Evolutionary conservation across 2,329 filamentous ascomycete genomes (phyloP).

Genomic region (Ambrosiella cleistominuta): DNA sequence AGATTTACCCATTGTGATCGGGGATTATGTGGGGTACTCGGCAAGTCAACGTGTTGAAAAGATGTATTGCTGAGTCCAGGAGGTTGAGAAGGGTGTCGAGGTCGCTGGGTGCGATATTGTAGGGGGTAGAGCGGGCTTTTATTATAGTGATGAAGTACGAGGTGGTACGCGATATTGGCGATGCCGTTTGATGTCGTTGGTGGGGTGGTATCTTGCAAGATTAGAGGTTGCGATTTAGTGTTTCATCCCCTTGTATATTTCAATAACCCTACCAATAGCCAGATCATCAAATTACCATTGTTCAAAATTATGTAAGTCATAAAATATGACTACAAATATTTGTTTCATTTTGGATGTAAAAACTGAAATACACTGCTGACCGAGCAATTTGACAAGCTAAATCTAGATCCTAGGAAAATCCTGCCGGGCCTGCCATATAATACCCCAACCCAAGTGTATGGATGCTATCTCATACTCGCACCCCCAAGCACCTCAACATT

Average conservation of each 20-base stretch:
- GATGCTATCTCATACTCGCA: background rate
- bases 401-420: too few species aligned
- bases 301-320: background rate
- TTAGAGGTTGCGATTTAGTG: background rate
- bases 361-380: too few species aligned
- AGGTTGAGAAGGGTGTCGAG: background rate
- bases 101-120: background rate
- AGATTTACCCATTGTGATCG: conserved; percentile 18
- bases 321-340: background rate
- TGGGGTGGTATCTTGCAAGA: background rate
- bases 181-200: background rate
- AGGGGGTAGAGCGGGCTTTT: background rate
- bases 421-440: too few species aligned
- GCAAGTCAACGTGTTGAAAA: background rate
- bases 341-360: background rate
- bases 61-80: background rate
- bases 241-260: background rate
- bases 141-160: too few species aligned
- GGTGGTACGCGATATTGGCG: background rate
- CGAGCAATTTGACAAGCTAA: too few species aligned
- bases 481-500: background rate
- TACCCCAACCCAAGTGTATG: too few species aligned
- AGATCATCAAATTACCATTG: background rate
- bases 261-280: background rate
- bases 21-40: background rate